A percentile compares a stretch with the other conserved stretches of the same genome.
These are phyloP conservation scores for Jaapia argillacea DNA, from an alignment of 768 basidiomycete species.

Conservation along the genomic window DNA sequence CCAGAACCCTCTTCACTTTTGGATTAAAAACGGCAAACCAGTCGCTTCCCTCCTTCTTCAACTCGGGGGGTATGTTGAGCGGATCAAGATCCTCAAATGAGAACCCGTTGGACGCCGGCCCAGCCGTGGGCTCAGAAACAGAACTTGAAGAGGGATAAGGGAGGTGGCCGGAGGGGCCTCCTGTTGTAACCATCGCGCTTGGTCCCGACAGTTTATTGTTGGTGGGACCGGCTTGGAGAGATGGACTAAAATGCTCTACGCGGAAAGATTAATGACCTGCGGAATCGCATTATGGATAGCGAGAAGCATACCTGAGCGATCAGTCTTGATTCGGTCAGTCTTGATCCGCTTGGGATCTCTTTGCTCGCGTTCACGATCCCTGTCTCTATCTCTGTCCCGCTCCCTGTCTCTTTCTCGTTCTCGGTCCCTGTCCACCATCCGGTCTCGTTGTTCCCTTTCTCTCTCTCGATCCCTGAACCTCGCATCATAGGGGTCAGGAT, in stretches of 20 bases:
- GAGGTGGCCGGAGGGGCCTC: too few species aligned
- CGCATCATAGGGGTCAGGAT: not conserved
- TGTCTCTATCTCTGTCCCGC: constrained; percentile 15
- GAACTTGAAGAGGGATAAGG: constrained; percentile 5
- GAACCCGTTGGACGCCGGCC: constrained; percentile 25
- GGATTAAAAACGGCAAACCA: constrained; percentile 90
- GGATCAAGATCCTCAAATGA: constrained; percentile 22
- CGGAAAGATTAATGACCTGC: too few species aligned
- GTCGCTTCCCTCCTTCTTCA: constrained; percentile 68
- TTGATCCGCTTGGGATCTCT: constrained; percentile 29
- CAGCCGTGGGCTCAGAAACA: not conserved
- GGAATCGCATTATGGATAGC: too few species aligned
- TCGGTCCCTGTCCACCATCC: constrained; percentile 7
- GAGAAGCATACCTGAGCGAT: constrained; percentile 31
- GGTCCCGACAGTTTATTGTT: too few species aligned
- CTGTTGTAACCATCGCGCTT: too few species aligned
- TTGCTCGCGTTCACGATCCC: constrained; percentile 26
- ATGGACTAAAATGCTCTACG: too few species aligned
- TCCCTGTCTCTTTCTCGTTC: constrained; percentile 23
- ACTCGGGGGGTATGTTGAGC: constrained; percentile 37
- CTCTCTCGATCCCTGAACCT: constrained; percentile 15
- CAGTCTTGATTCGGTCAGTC: constrained; percentile 31
- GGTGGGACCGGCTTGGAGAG: too few species aligned
- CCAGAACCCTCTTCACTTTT: constrained; percentile 65
- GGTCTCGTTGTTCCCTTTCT: constrained; percentile 16